phyloP scores from a whole-genome alignment of 257 asterid genomes.

The Jacaranda copaia region DNA sequence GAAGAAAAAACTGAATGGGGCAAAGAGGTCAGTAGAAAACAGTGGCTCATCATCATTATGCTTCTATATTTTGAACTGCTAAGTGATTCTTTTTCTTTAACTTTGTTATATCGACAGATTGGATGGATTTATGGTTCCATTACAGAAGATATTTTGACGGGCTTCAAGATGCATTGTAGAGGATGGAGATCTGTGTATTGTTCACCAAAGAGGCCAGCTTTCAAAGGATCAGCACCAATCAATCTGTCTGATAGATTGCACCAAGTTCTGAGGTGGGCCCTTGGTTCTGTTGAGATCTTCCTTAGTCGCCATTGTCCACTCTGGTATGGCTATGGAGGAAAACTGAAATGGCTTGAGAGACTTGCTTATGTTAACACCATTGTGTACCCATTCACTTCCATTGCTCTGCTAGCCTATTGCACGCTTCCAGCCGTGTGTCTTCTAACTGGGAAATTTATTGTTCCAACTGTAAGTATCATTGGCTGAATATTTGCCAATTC shows the following conservation, averaged over 20 bases:
- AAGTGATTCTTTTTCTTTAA: neutral
- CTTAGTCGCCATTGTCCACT: conserved; percentile 92
- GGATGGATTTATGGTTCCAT: conserved; percentile 92
- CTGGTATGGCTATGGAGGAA: conserved; percentile 86
- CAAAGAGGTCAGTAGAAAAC: conserved; percentile 60
- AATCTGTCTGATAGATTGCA: conserved; percentile 88
- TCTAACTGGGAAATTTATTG: conserved; percentile 87
- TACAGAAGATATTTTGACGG: conserved; percentile 86
- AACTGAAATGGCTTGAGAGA: conserved; percentile 77
- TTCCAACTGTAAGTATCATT: conserved; percentile 73
- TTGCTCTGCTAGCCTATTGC: conserved; percentile 83
- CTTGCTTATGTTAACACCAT: conserved; percentile 82
- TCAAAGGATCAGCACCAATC: conserved; percentile 91
- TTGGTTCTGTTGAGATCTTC: conserved; percentile 89
- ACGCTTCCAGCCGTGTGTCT: conserved; percentile 86
- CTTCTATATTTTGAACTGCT: neutral
- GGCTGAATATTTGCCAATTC: neutral
- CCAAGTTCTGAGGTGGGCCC: conserved; percentile 93
- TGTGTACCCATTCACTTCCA: conserved; percentile 87
- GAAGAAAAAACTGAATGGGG: conserved; percentile 98
- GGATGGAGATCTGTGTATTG: conserved; percentile 89
- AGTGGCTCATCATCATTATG: neutral
- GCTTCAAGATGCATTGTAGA: conserved; percentile 94
- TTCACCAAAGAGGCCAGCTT: conserved; percentile 77
- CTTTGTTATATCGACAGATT: conserved; percentile 52